Conservation (phyloP, 306 rosid species). For the Medicago lupulina region DNA sequence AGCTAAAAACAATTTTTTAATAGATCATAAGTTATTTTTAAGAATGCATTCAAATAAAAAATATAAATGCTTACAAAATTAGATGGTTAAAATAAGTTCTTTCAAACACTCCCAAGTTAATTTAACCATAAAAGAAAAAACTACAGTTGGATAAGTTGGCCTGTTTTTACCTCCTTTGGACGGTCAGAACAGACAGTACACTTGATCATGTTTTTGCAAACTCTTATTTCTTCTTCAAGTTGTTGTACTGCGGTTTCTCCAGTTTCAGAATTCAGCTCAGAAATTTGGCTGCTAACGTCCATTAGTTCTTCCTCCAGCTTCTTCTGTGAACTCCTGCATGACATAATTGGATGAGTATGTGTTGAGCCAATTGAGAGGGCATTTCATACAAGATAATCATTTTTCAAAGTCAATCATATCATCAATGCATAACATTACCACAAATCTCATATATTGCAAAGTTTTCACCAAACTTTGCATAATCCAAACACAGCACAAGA, state of each 20-base stretch:
- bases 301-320: conserved; percentile 78
- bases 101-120: not conserved
- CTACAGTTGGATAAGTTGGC: not conserved
- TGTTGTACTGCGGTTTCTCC: conserved; percentile 84
- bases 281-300: conserved; percentile 63
- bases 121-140: not conserved
- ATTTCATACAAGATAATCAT: conserved; percentile 24
- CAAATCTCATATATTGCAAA: not conserved
- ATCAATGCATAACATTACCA: not conserved
- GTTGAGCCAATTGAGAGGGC: conserved; percentile 5
- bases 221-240: conserved; percentile 80
- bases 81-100: not conserved
- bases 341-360: conserved; percentile 34
- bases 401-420: not conserved
- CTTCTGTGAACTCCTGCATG: conserved; percentile 66
- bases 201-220: conserved; percentile 84
- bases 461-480: not conserved
- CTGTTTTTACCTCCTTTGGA: conserved; percentile 83
- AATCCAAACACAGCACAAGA: not conserved
- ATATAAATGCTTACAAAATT: not conserved
- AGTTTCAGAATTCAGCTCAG: conserved; percentile 76
- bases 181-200: conserved; percentile 94
- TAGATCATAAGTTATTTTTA: not conserved
- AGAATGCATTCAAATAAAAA: not conserved
- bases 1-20: not conserved